These are phyloP conservation scores for Ceratopteris richardii DNA, from an alignment of 75 land plant genomes.

Conservation along the genomic window DNA sequence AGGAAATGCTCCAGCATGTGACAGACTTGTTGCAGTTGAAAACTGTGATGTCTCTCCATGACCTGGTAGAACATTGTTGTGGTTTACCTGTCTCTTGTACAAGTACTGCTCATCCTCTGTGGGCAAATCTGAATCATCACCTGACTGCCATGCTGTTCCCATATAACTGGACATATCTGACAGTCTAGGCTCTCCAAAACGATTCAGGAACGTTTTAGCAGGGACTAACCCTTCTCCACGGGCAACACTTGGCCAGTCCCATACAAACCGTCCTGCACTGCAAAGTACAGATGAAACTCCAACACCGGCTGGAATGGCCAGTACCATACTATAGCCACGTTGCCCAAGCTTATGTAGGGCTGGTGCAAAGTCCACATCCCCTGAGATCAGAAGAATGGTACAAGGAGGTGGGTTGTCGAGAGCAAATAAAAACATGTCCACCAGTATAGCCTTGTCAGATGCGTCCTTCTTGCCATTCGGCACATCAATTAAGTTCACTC, in stretches of 20 bases:
- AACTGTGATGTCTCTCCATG: no score
- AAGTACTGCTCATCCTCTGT: slow-evolving; percentile 40
- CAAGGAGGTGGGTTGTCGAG: slow-evolving; percentile 95
- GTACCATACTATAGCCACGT: slow-evolving; percentile 74
- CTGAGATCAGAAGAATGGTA: slow-evolving; percentile 78
- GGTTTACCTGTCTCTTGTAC: no score
- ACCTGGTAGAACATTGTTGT: no score
- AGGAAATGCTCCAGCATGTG: no score
- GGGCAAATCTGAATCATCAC: slow-evolving; percentile 25
- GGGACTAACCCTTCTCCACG: slow-evolving; percentile 81
- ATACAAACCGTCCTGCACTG: slow-evolving; percentile 78
- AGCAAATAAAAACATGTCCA: slow-evolving; percentile 96
- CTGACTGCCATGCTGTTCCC: slow-evolving; percentile 12
- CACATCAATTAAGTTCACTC: slow-evolving; percentile 91
- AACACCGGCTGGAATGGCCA: slow-evolving; percentile 71
- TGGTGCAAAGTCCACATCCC: slow-evolving; percentile 96
- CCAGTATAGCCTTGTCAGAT: slow-evolving; percentile 91
- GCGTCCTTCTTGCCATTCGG: slow-evolving; percentile 98
- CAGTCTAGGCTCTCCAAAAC: slow-evolving; percentile 3
- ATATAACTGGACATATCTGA: slow-evolving; percentile 19
- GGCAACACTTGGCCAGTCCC: slow-evolving; percentile 92
- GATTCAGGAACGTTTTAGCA: slow-evolving; percentile 25
- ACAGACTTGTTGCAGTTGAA: no score
- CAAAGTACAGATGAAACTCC: slow-evolving; percentile 74
- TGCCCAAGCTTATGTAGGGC: slow-evolving; percentile 93